Percentiles rank a stretch among this genome's conserved stretches.
Evolutionary conservation across 2,329 filamentous ascomycete genomes (phyloP).

Genomic region (Coleophoma eucalyptorum): DNA sequence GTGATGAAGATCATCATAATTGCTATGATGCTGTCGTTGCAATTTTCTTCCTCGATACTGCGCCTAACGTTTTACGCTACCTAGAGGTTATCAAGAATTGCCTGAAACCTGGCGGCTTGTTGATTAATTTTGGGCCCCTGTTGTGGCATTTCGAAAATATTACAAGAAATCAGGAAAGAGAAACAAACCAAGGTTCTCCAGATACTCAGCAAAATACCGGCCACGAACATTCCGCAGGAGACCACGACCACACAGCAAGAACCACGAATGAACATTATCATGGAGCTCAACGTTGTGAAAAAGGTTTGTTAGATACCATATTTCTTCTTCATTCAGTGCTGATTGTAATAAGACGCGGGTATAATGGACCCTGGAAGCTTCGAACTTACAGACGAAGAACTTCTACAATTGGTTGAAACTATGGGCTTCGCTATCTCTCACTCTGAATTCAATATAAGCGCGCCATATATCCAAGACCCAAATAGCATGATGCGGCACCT

Average conservation of each 20-base stretch:
- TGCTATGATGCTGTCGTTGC: constrained; percentile 79
- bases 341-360: constrained; percentile 39
- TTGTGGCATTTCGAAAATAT: constrained; percentile 92
- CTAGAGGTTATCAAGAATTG: constrained; percentile 79
- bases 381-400: constrained; percentile 86
- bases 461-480: constrained; percentile 84
- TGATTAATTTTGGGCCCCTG: constrained; percentile 87
- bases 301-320: background rate
- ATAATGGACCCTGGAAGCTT: constrained; percentile 89
- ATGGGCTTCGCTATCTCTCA: constrained; percentile 75
- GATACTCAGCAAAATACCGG: too few species aligned
- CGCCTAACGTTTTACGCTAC: constrained; percentile 88
- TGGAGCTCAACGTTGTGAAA: too few species aligned
- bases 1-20: constrained; percentile 53
- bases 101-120: constrained; percentile 71
- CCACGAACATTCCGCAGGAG: too few species aligned
- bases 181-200: background rate
- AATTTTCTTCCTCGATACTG: constrained; percentile 96
- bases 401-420: constrained; percentile 67
- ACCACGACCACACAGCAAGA: too few species aligned
- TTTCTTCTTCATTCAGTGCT: background rate
- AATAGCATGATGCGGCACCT: constrained; percentile 82
- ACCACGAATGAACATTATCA: too few species aligned
- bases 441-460: constrained; percentile 54
- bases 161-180: background rate